Evolutionary conservation across 306 rosid species (phyloP), one percentile per base, ranked within the genome.

Genomic region (Rosa multiflora): DNA sequence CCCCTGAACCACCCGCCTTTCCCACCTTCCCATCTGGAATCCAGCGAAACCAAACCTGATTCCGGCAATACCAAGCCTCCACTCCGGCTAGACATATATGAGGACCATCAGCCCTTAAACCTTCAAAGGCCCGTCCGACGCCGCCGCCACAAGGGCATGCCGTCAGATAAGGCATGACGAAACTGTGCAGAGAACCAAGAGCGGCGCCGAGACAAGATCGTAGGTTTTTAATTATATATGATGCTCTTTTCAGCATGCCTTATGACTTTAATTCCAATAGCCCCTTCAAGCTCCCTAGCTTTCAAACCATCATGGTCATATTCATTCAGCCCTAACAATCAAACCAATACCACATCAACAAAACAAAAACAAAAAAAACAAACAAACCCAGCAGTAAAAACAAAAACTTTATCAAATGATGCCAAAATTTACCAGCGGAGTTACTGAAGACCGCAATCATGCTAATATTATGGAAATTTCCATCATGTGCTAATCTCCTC

Each of bases 301-400:
- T 91, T 95, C 40, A 91, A 88, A 80, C 91, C 91, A 93, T 93
- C 94, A 80, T 80, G 91, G 78, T 95, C 99, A 84, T 90, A 95
- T 90, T 95, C 99, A 44, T 37, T 78, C 67, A 95, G 93, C 74
- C 99, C 99, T 95, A 83, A 80, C 63, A 88, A 82, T 82, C 80
- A 76, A 70, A 82, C 40, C 72, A 86, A 71, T 11, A 64, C 58
- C 83, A 61, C 21, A 76, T 73, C 46, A 72, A 37, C 10, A 29
- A 26, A 26, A 20, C 62, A 20, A 18, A 26, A 26, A 7, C 6
- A 17, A 77, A 70, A 72, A 74, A 26, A 23, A 75, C 52, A 82
- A 42, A 58, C 66, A 26, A 26, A 26, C 29, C 35, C 55, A 39
- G 13, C 69, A 67, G 23, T 52, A 18, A 58, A 76, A 68, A 80